Base-by-base conservation (phyloP, 176 grass and related monocot species). In the Zizania latifolia region DNA sequence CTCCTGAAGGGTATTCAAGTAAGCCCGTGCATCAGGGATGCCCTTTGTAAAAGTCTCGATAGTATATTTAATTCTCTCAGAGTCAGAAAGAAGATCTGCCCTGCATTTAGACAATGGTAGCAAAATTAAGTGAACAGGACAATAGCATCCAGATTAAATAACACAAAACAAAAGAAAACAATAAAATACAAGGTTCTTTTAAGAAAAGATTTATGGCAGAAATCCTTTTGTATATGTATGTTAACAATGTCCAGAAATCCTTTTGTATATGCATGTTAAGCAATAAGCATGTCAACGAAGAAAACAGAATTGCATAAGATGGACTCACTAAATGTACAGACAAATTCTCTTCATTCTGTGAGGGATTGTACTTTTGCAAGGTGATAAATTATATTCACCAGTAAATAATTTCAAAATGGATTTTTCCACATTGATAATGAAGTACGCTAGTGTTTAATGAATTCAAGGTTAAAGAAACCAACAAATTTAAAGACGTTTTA, bases 21-120 rank as follows among this genome's bases (percentile, higher is more conserved):
- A 99, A 58, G 92, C 84, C 70, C 91, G 77, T 55, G 87, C 96
- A 89, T 99, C 95, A 82, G 96, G 96, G 70, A 99, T 95, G 43
- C 81, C 92, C 5, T 82, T 76, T 0, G 96, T 99, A 54, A 86
- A 78, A 23, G 71, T 78, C 12, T 94, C 80, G 8, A 99, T 95
- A 58, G 80, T 86, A 68, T 95, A 67, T 69, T 95, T 87, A 77
- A 99, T 95, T 68, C 65, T 86, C 81, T 95, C 77, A 70, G 92
- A 88, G 45, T 95, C 92, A 44, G 87, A 88, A 58, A 92, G 59
- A 57, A 99, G 53, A 83, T 76, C 85, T 13, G 96, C 96, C 77
- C 96, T 99, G 87, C 83, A 92, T 86, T 65, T 50, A 70, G 29
- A 88, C 2, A 75, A 77, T 17, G 36, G 27, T 48, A 38, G 21